These are phyloP conservation scores for Epichloe elymi DNA, from an alignment of 2,329 filamentous ascomycete species.

Conservation along the genomic window DNA sequence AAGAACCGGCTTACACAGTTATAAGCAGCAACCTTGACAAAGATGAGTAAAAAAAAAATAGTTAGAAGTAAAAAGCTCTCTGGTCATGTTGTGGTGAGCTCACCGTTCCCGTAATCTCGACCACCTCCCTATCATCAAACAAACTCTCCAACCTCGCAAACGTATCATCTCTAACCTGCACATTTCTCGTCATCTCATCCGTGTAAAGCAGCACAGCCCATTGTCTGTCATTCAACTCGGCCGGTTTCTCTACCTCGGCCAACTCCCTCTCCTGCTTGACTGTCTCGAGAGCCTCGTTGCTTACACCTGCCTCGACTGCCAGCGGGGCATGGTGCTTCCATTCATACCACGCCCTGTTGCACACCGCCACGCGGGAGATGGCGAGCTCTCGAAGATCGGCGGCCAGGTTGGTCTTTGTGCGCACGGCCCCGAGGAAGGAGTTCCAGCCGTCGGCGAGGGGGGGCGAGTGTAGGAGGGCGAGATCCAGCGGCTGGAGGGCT, in stretches of 20 bases:
- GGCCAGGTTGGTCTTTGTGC: slow-evolving; percentile 36
- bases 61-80: background rate
- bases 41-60: background rate
- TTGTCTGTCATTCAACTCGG: slow-evolving; percentile 42
- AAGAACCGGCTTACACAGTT: slow-evolving; percentile 78
- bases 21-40: slow-evolving; percentile 49
- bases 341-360: slow-evolving; percentile 76
- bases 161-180: slow-evolving; percentile 54
- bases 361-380: slow-evolving; percentile 67
- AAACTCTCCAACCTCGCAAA: slow-evolving; percentile 48
- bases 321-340: slow-evolving; percentile 70
- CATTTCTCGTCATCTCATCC: slow-evolving; percentile 71
- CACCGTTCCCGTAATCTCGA: slow-evolving; percentile 69
- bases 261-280: slow-evolving; percentile 22
- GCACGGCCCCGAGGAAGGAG: slow-evolving; percentile 50
- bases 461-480: slow-evolving; percentile 64
- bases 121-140: slow-evolving; percentile 59
- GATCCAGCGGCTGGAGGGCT: slow-evolving; percentile 61
- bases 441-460: slow-evolving; percentile 70
- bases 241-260: slow-evolving; percentile 14
- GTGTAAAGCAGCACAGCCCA: slow-evolving; percentile 60
- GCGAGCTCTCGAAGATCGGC: slow-evolving; percentile 59
- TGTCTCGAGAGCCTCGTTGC: slow-evolving; percentile 33
- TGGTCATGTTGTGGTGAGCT: slow-evolving; percentile 9
- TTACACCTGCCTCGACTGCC: slow-evolving; percentile 43